Evolutionary conservation across 1,139 yeast species (phyloP), one percentile per base, ranked within the genome.

Genomic region (Fermentozyma sake): DNA sequence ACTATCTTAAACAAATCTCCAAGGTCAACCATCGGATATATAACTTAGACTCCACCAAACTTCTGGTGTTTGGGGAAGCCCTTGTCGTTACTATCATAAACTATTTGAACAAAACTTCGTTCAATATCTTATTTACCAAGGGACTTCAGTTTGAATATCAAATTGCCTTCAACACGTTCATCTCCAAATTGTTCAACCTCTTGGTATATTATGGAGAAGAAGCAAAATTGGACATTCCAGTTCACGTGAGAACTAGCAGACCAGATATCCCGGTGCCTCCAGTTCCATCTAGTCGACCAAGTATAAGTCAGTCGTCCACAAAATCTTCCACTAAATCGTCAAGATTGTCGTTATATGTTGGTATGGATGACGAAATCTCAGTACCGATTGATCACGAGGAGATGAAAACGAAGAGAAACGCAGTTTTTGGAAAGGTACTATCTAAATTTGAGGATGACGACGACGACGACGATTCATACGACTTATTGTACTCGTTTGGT

Each of bases 61-160:
- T 52, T 32, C 28, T 26, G 8, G 30, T 42, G 1, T 30, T 55
- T 10, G 58, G 60, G 3, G 54, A 53, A 24, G 39, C 50, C 6
- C 34, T 54, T 4, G 33, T 46, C 3, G 12, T 32, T n/a, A 31
- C 53, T 6, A 32, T 50, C 5, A 26, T 41, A 12, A 52, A 39
- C 3, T 27, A 24, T 16, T 19, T 31, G 18, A 24, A 20, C 17
- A 35, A 35, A 18, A 19, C 29, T 16, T n/a, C n/a, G n/a, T n/a
- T n/a, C n/a, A n/a, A n/a, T n/a, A n/a, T n/a, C n/a, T n/a, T n/a
- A n/a, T n/a, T n/a, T n/a, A n/a, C n/a, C n/a, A n/a, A n/a, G n/a
- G n/a, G n/a, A n/a, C 13, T 30, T 3, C 19, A 35, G 3, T 22
- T 31, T 8, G 41, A 39, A 12, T 35, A 36, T 5, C 41, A 37